phyloP scores from a whole-genome alignment of 1,284 basidiomycete genomes.

The Leccinum fallax region DNA sequence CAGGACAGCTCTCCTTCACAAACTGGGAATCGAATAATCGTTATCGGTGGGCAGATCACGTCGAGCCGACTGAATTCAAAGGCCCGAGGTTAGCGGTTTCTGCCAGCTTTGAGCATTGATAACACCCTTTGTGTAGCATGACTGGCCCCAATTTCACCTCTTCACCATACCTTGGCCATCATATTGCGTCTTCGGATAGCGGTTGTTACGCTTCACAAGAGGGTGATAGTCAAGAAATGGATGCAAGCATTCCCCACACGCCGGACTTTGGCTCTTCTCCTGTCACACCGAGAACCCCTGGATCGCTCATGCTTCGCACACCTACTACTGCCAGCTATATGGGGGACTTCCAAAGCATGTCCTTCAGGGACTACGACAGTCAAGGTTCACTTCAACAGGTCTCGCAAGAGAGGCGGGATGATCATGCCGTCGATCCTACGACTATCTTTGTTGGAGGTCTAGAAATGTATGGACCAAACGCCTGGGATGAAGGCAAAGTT shows the following conservation, averaged over 20 bases:
- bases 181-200: conserved; percentile 15
- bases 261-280: conserved; percentile 51
- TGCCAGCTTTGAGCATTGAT: conserved; percentile 4
- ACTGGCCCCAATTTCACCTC: conserved; percentile 8
- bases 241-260: conserved; percentile 44
- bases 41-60: conserved; percentile 24
- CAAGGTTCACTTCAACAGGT: conserved; percentile 21
- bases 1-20: conserved; percentile 32
- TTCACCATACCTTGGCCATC: conserved; percentile 18
- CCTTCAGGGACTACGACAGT: conserved; percentile 29
- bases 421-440: conserved; percentile 57
- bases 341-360: conserved; percentile 35
- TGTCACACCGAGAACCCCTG: conserved; percentile 52
- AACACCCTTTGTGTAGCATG: conserved; percentile 15
- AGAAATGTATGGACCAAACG: conserved; percentile 58
- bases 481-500: conserved; percentile 70
- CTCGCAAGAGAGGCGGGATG: conserved; percentile 20
- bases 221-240: conserved; percentile 38
- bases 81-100: conserved; percentile 17
- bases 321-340: conserved; percentile 41
- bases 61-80: conserved; percentile 17
- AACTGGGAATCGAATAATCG: conserved; percentile 31
- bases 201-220: conserved; percentile 11
- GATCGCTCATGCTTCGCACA: conserved; percentile 47
- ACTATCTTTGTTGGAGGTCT: conserved; percentile 77